Percentiles rank a stretch among this genome's conserved stretches.
phyloP scores from a whole-genome alignment of 768 basidiomycete genomes.

The Trametes meyenii region DNA sequence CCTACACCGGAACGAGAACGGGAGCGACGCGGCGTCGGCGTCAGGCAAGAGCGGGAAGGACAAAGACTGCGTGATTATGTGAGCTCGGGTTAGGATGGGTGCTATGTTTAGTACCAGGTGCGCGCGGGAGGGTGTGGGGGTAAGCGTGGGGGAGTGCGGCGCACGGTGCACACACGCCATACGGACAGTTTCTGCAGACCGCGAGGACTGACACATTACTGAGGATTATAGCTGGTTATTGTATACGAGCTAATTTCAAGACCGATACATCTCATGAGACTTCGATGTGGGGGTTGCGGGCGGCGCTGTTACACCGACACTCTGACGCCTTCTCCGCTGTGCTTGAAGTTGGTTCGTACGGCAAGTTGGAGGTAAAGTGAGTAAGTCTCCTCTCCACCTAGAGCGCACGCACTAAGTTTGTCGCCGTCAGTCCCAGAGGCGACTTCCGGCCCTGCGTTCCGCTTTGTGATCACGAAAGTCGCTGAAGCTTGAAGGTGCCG shows the following conservation, averaged over 20 bases:
- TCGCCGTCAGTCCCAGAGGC: no score
- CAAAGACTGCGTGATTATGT: constrained; percentile 91
- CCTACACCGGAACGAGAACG: constrained; percentile 52
- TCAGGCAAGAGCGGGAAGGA: constrained; percentile 59
- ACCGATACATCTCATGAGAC: background rate
- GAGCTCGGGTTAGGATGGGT: constrained; percentile 26
- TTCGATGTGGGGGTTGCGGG: no score
- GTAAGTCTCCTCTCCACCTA: no score
- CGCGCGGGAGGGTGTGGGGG: background rate
- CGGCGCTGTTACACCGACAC: background rate
- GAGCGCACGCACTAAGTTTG: no score
- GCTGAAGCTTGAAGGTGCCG: no score
- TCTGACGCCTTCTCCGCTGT: no score
- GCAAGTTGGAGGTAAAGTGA: no score
- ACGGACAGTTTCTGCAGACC: constrained; percentile 9
- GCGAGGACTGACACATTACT: constrained; percentile 11
- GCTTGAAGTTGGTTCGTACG: no score
- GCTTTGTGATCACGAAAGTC: no score
- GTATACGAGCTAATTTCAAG: constrained; percentile 15
- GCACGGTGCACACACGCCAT: background rate
- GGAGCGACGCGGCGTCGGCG: constrained; percentile 36
- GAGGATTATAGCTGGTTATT: constrained; percentile 15
- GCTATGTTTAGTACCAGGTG: background rate
- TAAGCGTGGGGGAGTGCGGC: background rate
- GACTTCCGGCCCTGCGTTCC: no score